Percentiles rank a stretch among this genome's conserved stretches.
Evolutionary conservation across 2,329 filamentous ascomycete genomes (phyloP).

Genomic region (Keithomyces neogunnii): DNA sequence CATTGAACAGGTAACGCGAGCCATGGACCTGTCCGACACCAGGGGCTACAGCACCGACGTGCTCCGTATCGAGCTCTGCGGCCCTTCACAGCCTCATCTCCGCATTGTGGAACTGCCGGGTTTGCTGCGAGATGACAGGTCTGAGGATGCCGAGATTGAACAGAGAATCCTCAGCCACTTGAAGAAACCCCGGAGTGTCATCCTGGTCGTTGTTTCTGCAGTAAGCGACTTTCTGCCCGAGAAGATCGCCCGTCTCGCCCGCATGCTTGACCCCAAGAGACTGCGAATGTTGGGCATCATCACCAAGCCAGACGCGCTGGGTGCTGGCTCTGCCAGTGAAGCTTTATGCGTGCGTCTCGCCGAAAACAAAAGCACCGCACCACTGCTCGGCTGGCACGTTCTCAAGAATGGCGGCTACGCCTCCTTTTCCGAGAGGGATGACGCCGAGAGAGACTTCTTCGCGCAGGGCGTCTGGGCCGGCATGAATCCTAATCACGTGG

Average conservation of each 20-base stretch:
- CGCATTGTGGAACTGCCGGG: constrained; percentile 53
- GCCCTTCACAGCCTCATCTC: constrained; percentile 39
- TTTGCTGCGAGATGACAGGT: constrained; percentile 36
- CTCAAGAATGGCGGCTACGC: constrained; percentile 31
- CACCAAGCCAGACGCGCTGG: constrained; percentile 42
- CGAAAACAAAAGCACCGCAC: constrained; percentile 34
- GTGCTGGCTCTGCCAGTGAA: constrained; percentile 29
- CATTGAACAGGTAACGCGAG: constrained; percentile 6
- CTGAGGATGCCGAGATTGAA: constrained; percentile 15
- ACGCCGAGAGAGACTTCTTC: constrained; percentile 35
- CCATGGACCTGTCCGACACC: constrained; percentile 9
- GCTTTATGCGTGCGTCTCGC: constrained; percentile 31
- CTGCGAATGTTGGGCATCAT: constrained; percentile 45
- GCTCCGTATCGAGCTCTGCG: constrained; percentile 38
- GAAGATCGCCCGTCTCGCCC: constrained; percentile 21
- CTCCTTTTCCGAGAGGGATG: constrained; percentile 26
- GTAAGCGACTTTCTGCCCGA: constrained; percentile 51
- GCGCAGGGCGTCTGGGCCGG: constrained; percentile 28
- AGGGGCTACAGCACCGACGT: constrained; percentile 34
- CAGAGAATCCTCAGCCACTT: constrained; percentile 44
- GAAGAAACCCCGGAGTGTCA: constrained; percentile 45
- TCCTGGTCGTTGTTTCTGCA: constrained; percentile 49
- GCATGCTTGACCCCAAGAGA: constrained; percentile 11
- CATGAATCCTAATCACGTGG: constrained; percentile 28
- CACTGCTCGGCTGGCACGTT: constrained; percentile 46